A percentile compares a stretch with the other conserved stretches of the same genome.
These are phyloP conservation scores for Ophiosphaerella korrae DNA, from an alignment of 2,329 filamentous ascomycete species.

Conservation along the genomic window DNA sequence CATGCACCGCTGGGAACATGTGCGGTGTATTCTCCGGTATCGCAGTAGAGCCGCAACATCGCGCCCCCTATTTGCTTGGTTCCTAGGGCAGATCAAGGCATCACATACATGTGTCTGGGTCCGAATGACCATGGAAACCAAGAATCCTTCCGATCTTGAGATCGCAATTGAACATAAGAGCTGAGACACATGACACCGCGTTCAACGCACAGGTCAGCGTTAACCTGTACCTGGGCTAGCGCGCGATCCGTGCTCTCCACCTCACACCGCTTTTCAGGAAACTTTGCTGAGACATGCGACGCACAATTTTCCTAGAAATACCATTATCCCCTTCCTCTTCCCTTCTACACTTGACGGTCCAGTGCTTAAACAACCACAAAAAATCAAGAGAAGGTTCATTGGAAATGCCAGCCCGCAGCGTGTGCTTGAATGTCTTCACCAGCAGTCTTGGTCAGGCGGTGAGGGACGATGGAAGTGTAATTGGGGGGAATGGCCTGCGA, in stretches of 20 bases:
- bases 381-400: conserved; percentile 13
- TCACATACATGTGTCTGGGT: not conserved
- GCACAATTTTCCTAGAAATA: conserved; percentile 34
- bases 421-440: conserved; percentile 46
- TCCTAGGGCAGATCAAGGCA: too few relatives aligned
- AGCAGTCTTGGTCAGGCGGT: conserved; percentile 38
- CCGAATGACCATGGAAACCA: not conserved
- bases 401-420: conserved; percentile 44
- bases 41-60: not conserved
- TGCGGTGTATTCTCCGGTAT: conserved; percentile 6
- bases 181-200: conserved; percentile 42
- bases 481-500: not conserved
- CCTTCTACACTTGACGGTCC: not conserved
- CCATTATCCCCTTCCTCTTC: conserved; percentile 18
- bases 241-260: conserved; percentile 40
- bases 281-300: conserved; percentile 30
- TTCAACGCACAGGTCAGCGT: conserved; percentile 38
- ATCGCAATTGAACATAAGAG: conserved; percentile 5
- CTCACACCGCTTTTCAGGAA: conserved; percentile 47
- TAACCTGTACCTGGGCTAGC: conserved; percentile 35
- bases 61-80: not conserved
- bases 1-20: conserved; percentile 3
- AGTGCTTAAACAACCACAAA: conserved; percentile 12
- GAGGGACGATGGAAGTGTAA: conserved; percentile 27
- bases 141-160: conserved; percentile 2